phyloP scores from a whole-genome alignment of 2,329 filamentous ascomycete genomes.

The Torrubiella hemipterigena region DNA sequence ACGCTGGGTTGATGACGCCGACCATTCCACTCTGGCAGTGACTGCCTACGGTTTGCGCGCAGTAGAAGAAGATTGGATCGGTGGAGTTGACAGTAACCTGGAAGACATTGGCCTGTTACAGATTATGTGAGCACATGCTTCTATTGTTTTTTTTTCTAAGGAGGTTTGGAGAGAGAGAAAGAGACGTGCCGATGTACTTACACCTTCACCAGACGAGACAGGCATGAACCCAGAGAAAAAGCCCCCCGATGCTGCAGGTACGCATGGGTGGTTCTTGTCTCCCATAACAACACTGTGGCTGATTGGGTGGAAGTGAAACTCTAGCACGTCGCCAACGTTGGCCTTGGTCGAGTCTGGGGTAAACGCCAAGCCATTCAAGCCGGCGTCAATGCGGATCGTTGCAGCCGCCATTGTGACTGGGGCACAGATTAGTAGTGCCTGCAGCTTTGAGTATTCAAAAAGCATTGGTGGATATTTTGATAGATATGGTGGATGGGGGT shows the following conservation, averaged over 20 bases:
- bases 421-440: too few species aligned
- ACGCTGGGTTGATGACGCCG: conserved; percentile 5
- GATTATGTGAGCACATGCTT: not conserved
- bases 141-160: too few species aligned
- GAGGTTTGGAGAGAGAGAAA: not conserved
- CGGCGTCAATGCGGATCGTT: conserved; percentile 25
- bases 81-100: conserved; percentile 16
- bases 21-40: conserved; percentile 16
- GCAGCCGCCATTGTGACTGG: too few species aligned
- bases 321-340: conserved; percentile 32
- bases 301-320: conserved; percentile 40
- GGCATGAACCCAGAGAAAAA: conserved; percentile 6
- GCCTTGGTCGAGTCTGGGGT: conserved; percentile 30
- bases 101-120: conserved; percentile 7
- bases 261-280: conserved; percentile 35
- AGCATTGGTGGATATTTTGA: too few species aligned
- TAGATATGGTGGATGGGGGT: too few species aligned
- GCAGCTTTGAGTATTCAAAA: too few species aligned
- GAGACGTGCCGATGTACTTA: too few species aligned
- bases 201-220: conserved; percentile 1
- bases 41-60: conserved; percentile 9
- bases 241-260: conserved; percentile 15
- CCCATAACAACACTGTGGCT: conserved; percentile 38
- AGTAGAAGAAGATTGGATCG: conserved; percentile 19
- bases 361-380: conserved; percentile 29